These are phyloP conservation scores for Fusarium sulawesiense DNA, from an alignment of 2,329 filamentous ascomycete species.

Conservation along the genomic window DNA sequence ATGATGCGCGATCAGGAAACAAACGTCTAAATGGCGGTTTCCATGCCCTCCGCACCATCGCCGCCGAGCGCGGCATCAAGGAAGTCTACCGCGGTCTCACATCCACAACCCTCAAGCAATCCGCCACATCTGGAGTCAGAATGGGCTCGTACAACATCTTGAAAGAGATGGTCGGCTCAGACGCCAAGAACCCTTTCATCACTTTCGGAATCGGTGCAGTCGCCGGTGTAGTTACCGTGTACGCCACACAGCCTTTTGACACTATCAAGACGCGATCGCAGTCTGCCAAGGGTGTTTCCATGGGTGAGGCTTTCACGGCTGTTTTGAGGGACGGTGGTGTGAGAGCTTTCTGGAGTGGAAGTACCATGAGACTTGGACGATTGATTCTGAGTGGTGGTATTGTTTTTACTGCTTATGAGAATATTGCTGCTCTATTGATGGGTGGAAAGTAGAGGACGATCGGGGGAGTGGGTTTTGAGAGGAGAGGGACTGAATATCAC, in stretches of 20 bases:
- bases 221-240: slow-evolving; percentile 70
- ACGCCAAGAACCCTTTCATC: slow-evolving; percentile 44
- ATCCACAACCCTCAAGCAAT: slow-evolving; percentile 61
- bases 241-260: slow-evolving; percentile 71
- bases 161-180: slow-evolving; percentile 48
- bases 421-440: slow-evolving; percentile 53
- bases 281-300: slow-evolving; percentile 67
- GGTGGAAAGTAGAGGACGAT: neutral
- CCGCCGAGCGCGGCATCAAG: slow-evolving; percentile 54
- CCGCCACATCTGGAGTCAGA: slow-evolving; percentile 58
- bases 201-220: slow-evolving; percentile 72
- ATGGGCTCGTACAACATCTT: slow-evolving; percentile 63
- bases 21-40: slow-evolving; percentile 47
- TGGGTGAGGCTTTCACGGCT: slow-evolving; percentile 65
- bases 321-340: slow-evolving; percentile 68
- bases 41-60: slow-evolving; percentile 50
- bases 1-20: slow-evolving; percentile 50
- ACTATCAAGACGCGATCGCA: slow-evolving; percentile 73
- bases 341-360: slow-evolving; percentile 73
- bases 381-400: slow-evolving; percentile 75
- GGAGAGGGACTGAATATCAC: neutral
- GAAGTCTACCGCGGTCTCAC: slow-evolving; percentile 59
- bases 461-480: too few relatives aligned
- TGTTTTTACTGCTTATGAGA: slow-evolving; percentile 72
- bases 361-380: slow-evolving; percentile 73